Percentiles rank a stretch among this genome's conserved stretches.
Evolutionary conservation across 768 basidiomycete genomes (phyloP).

Genomic region (Phlegmacium glaucopus): DNA sequence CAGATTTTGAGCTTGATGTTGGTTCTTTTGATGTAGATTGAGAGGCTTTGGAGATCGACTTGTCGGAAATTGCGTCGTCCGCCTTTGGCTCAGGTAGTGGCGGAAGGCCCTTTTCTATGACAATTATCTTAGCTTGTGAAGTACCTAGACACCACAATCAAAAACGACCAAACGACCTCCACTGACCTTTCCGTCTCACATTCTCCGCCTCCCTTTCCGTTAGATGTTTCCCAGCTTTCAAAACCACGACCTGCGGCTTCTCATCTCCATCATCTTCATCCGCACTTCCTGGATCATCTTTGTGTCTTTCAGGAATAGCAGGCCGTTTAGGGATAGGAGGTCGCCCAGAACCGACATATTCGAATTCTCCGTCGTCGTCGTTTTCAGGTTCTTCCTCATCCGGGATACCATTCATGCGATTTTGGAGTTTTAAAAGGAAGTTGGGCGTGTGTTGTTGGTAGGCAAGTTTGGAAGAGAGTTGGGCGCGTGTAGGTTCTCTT

Average conservation of each 20-base stretch:
- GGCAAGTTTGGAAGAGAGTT: constrained; percentile 67
- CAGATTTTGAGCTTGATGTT: constrained; percentile 11
- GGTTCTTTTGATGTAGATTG: constrained; percentile 15
- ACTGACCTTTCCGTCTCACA: constrained; percentile 65
- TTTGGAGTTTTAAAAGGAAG: constrained; percentile 66
- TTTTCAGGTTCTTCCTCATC: constrained; percentile 49
- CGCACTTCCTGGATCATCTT: constrained; percentile 66
- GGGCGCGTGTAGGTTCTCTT: constrained; percentile 67
- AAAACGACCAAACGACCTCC: neutral
- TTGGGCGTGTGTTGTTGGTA: constrained; percentile 60
- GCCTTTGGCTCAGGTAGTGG: constrained; percentile 40
- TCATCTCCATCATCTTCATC: constrained; percentile 72
- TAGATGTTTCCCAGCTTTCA: constrained; percentile 87
- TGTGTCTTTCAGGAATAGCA: constrained; percentile 65
- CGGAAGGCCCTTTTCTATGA: constrained; percentile 58
- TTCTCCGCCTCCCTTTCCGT: constrained; percentile 76
- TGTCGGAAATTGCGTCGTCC: constrained; percentile 10
- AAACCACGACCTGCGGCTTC: constrained; percentile 83
- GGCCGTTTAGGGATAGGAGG: constrained; percentile 76
- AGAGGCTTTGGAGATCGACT: constrained; percentile 19
- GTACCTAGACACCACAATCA: neutral
- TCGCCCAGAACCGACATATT: constrained; percentile 64
- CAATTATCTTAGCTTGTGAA: constrained; percentile 1
- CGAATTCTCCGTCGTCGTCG: constrained; percentile 47
- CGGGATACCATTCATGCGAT: constrained; percentile 51